Percentiles rank a stretch among this genome's conserved stretches.
Conservation (phyloP, 352 stramenopile genomes). For the Phytophthora aleatoria region DNA sequence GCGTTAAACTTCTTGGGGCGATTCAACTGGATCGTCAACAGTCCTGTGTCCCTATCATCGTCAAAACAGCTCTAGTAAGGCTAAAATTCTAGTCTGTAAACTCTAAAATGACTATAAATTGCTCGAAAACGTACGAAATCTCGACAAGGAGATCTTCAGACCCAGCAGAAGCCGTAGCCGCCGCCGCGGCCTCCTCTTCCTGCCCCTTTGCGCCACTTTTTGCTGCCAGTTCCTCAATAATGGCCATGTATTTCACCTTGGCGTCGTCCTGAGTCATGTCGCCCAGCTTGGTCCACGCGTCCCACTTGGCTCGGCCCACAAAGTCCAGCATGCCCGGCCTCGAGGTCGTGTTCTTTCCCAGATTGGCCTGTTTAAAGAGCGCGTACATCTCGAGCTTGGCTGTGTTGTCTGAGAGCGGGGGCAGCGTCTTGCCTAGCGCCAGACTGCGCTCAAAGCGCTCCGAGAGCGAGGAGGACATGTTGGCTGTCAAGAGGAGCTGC, state of each 20-base stretch:
- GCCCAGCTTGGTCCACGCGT: constrained; percentile 74
- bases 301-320: constrained; percentile 83
- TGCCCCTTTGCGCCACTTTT: constrained; percentile 39
- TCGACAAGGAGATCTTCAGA: constrained; percentile 62
- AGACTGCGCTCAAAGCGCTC: constrained; percentile 67
- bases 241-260: constrained; percentile 72
- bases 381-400: constrained; percentile 86
- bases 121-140: constrained; percentile 41
- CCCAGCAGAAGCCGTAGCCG: constrained; percentile 7
- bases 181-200: constrained; percentile 9
- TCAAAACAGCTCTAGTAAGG: constrained; percentile 1
- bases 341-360: constrained; percentile 62
- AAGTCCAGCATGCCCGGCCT: constrained; percentile 85
- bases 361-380: constrained; percentile 82
- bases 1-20: constrained; percentile 88
- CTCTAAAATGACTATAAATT: neutral
- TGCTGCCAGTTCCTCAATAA: constrained; percentile 70
- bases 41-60: constrained; percentile 43
- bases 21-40: constrained; percentile 85
- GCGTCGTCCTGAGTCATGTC: constrained; percentile 73
- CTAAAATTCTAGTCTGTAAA: neutral
- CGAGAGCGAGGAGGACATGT: constrained; percentile 29
- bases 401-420: constrained; percentile 72
- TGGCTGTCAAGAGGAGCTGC: constrained; percentile 10
- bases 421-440: constrained; percentile 71